These are phyloP conservation scores for Funneliformis caledonium DNA, from an alignment of 371 early-diverging fungal species.

Conservation along the genomic window DNA sequence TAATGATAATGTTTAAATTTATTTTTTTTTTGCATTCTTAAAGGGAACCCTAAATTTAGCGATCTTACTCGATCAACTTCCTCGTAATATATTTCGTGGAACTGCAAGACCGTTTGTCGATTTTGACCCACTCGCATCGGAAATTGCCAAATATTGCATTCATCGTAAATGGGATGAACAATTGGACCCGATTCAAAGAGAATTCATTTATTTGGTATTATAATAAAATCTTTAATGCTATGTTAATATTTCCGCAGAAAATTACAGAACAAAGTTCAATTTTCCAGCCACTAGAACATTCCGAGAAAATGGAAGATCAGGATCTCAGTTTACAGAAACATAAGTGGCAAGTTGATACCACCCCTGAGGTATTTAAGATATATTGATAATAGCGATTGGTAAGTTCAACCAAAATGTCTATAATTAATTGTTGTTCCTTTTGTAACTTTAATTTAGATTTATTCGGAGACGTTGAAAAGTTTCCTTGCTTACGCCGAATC, in stretches of 20 bases:
- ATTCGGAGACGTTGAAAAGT: constrained; percentile 42
- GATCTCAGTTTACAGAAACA: constrained; percentile 53
- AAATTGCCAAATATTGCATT: constrained; percentile 52
- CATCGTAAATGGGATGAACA: constrained; percentile 50
- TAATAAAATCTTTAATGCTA: not conserved
- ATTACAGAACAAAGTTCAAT: not conserved
- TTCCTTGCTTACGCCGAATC: constrained; percentile 49
- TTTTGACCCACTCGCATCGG: constrained; percentile 54
- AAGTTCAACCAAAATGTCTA: not conserved
- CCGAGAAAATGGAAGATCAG: constrained; percentile 60
- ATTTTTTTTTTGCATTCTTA: not conserved
- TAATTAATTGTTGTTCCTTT: not conserved
- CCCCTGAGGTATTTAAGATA: constrained; percentile 44
- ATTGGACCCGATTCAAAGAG: constrained; percentile 53
- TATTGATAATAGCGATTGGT: not conserved
- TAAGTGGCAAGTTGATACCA: constrained; percentile 46
- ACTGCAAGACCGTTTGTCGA: constrained; percentile 53
- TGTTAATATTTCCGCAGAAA: not conserved
- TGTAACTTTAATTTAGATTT: not conserved
- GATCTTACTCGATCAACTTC: constrained; percentile 61
- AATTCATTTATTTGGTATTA: constrained; percentile 57
- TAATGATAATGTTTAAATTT: not conserved
- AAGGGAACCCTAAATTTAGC: constrained; percentile 43
- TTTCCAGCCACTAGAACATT: constrained; percentile 59
- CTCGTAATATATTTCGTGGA: constrained; percentile 62